Conservation (phyloP, 805 yeast genomes). For the Candida vartiovaarae region DNA sequence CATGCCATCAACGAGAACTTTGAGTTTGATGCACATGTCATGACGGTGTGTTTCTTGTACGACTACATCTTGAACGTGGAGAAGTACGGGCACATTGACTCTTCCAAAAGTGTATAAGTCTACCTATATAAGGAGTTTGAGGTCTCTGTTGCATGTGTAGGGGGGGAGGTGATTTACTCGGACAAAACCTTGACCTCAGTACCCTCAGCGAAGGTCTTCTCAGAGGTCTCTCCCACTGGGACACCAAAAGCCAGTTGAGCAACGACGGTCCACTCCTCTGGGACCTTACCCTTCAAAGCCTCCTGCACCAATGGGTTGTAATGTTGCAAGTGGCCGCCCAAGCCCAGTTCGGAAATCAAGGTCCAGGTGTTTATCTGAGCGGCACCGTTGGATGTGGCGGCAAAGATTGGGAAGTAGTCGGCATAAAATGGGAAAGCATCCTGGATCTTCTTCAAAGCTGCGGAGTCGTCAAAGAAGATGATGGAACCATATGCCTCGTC, state of each 20-base stretch:
- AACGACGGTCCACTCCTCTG: constrained; percentile 37
- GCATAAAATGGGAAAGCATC: constrained; percentile 36
- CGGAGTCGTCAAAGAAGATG: constrained; percentile 40
- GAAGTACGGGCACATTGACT: constrained; percentile 2
- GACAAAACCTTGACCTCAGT: constrained; percentile 32
- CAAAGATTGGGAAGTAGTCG: constrained; percentile 40
- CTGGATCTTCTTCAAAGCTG: constrained; percentile 33
- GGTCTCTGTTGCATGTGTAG: no score
- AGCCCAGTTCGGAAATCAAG: constrained; percentile 35
- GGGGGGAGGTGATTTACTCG: constrained; percentile 3
- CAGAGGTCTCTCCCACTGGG: constrained; percentile 30
- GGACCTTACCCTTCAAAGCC: constrained; percentile 34
- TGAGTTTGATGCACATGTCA: constrained; percentile 44
- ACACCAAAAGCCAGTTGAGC: constrained; percentile 47
- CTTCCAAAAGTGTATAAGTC: no score
- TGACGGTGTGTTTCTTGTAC: constrained; percentile 42
- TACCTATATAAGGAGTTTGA: no score
- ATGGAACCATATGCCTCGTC: constrained; percentile 44
- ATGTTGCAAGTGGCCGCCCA: constrained; percentile 49
- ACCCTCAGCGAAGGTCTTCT: constrained; percentile 34
- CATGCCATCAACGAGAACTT: constrained; percentile 57
- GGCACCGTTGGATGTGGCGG: constrained; percentile 41
- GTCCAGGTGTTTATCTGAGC: constrained; percentile 47
- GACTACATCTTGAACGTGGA: constrained; percentile 41
- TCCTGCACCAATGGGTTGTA: constrained; percentile 39